These are phyloP conservation scores for Saturnispora sanitii DNA, from an alignment of 805 yeast genomes.

Conservation along the genomic window DNA sequence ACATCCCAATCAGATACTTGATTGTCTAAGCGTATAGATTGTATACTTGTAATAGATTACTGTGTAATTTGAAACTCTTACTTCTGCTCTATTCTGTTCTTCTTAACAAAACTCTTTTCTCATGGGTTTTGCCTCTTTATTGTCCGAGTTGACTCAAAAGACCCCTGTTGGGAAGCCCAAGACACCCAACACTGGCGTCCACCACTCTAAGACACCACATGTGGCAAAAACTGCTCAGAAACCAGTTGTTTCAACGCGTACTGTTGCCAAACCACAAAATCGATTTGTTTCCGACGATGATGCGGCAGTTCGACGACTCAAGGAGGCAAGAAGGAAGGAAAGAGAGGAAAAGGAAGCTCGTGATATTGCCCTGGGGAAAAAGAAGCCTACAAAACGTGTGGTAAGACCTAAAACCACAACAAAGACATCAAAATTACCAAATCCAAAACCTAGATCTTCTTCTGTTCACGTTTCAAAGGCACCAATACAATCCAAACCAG, in stretches of 20 bases:
- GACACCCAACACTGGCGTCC: too few species aligned
- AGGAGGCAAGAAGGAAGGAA: conserved; percentile 56
- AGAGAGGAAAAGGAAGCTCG: conserved; percentile 31
- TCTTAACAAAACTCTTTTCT: not conserved
- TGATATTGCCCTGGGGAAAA: conserved; percentile 23
- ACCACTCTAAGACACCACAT: too few species aligned
- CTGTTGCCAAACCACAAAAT: not conserved
- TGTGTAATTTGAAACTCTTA: not conserved
- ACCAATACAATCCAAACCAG: conserved; percentile 4
- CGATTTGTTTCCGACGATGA: conserved; percentile 16
- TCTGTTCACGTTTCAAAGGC: too few species aligned
- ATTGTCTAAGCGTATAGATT: conserved; percentile 52
- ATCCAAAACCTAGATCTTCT: conserved; percentile 3
- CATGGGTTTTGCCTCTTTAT: conserved; percentile 17
- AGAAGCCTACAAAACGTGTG: conserved; percentile 7
- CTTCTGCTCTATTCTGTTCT: not conserved
- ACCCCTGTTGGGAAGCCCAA: conserved; percentile 9
- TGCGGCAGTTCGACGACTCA: conserved; percentile 62
- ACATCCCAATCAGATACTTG: conserved; percentile 92
- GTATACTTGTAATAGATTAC: not conserved
- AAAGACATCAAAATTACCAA: conserved; percentile 10
- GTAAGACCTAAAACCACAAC: conserved; percentile 5
- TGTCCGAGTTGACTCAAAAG: conserved; percentile 21
- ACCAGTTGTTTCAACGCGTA: too few species aligned
- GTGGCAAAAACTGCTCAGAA: too few species aligned